Conservation (phyloP, 495 filamentous ascomycete species). For the Xylaria palmicola region DNA sequence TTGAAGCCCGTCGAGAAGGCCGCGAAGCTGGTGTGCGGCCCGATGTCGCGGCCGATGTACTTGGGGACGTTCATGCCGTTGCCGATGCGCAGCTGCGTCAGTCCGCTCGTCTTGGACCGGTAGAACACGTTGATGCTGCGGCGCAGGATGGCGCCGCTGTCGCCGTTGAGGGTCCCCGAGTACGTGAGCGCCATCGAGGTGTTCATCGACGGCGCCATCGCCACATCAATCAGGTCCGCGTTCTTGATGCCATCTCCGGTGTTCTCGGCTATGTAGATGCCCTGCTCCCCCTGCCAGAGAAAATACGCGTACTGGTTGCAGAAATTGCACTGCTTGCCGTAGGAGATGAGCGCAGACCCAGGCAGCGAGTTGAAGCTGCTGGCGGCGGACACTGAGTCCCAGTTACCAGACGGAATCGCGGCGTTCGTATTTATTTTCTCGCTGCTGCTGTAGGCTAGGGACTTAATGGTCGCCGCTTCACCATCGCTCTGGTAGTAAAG, state of each 20-base stretch:
- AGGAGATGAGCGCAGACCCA: slow-evolving; percentile 24
- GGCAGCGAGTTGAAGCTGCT: slow-evolving; percentile 26
- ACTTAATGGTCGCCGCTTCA: slow-evolving; percentile 22
- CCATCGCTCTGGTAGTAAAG: slow-evolving; percentile 30
- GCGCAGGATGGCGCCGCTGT: slow-evolving; percentile 16
- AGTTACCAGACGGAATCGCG: slow-evolving; percentile 17
- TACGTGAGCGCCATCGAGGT: slow-evolving; percentile 24
- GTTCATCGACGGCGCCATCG: slow-evolving; percentile 20
- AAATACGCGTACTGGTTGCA: slow-evolving; percentile 32
- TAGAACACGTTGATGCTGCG: slow-evolving; percentile 32
- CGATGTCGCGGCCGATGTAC: slow-evolving; percentile 24
- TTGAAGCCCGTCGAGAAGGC: slow-evolving; percentile 33
- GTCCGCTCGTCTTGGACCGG: slow-evolving; percentile 23
- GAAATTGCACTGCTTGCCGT: slow-evolving; percentile 28
- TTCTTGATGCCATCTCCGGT: slow-evolving; percentile 12
- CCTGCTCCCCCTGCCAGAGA: slow-evolving; percentile 23
- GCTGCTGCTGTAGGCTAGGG: slow-evolving; percentile 18
- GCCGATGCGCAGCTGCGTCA: slow-evolving; percentile 28
- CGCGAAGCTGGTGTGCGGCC: slow-evolving; percentile 22
- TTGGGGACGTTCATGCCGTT: slow-evolving; percentile 19
- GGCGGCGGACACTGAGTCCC: slow-evolving; percentile 19
- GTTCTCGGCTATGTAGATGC: slow-evolving; percentile 23
- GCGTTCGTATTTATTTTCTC: slow-evolving; percentile 18
- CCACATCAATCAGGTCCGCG: slow-evolving; percentile 11
- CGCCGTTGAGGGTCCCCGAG: slow-evolving; percentile 17